Evolutionary conservation across 768 basidiomycete species (phyloP).

Genomic region (Lentinula edodes): DNA sequence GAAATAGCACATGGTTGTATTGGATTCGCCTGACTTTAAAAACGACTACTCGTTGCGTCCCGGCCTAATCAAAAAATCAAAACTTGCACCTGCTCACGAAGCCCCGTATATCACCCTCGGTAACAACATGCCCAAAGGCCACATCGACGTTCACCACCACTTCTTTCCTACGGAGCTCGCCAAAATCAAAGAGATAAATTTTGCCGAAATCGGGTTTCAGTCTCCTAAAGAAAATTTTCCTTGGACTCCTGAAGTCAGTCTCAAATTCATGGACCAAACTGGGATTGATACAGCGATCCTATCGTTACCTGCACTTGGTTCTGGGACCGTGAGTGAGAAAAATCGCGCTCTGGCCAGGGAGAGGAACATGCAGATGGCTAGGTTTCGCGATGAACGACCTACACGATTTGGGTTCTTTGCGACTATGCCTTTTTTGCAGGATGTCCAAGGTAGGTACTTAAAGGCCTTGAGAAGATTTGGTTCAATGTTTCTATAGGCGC

Average conservation of each 20-base stretch:
- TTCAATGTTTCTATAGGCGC: conserved; percentile 32
- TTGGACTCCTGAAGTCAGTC: conserved; percentile 54
- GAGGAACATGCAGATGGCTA: conserved; percentile 42
- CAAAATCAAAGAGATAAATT: conserved; percentile 37
- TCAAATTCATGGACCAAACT: conserved; percentile 58
- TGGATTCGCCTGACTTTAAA: background rate
- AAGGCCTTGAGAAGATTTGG: background rate
- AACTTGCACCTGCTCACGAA: background rate
- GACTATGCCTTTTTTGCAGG: conserved; percentile 54
- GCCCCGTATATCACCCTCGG: background rate
- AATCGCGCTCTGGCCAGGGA: conserved; percentile 36
- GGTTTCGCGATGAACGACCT: conserved; percentile 44
- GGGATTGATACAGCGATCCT: conserved; percentile 57
- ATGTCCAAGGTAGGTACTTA: conserved; percentile 45
- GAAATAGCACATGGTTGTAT: background rate
- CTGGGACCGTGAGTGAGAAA: conserved; percentile 29
- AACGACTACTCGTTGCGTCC: background rate
- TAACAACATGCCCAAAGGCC: conserved; percentile 9
- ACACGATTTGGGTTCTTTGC: conserved; percentile 67
- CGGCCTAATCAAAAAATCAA: no score
- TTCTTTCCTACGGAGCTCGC: conserved; percentile 52
- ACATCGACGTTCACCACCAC: conserved; percentile 77
- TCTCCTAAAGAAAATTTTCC: conserved; percentile 61
- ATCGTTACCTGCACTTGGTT: conserved; percentile 55
- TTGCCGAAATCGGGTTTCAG: conserved; percentile 46